Percentiles rank a stretch among this genome's conserved stretches.
phyloP scores from a whole-genome alignment of 1,139 yeast species.

The Blastobotrys aristatus region DNA sequence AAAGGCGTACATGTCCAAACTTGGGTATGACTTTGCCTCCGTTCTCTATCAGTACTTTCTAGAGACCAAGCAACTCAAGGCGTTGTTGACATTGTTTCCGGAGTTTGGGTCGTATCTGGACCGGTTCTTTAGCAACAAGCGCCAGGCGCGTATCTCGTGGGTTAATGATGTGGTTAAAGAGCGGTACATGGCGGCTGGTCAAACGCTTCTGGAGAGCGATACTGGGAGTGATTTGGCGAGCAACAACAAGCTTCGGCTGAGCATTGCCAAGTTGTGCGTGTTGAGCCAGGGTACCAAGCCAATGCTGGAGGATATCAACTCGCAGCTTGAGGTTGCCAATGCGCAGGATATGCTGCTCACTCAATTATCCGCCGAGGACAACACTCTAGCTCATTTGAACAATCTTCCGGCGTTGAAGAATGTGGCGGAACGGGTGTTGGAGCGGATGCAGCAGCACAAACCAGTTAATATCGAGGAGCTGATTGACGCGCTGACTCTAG shows the following conservation, averaged over 20 bases:
- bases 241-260: slow-evolving; percentile 54
- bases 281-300: slow-evolving; percentile 1
- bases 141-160: slow-evolving; percentile 66
- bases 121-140: slow-evolving; percentile 47
- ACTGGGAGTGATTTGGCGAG: slow-evolving; percentile 42
- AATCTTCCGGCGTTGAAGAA: slow-evolving; percentile 15
- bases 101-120: slow-evolving; percentile 48
- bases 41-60: slow-evolving; percentile 59
- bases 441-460: slow-evolving; percentile 38
- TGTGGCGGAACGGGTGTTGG: slow-evolving; percentile 33
- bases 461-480: slow-evolving; percentile 45
- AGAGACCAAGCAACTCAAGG: slow-evolving; percentile 47
- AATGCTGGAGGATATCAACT: slow-evolving; percentile 13
- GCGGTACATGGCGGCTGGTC: slow-evolving; percentile 49
- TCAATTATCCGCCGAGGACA: slow-evolving; percentile 5
- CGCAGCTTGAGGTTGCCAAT: slow-evolving; percentile 16
- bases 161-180: slow-evolving; percentile 54
- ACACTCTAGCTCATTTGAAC: slow-evolving; percentile 12
- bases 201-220: slow-evolving; percentile 42
- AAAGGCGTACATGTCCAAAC: slow-evolving; percentile 52
- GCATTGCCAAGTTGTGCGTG: slow-evolving; percentile 61
- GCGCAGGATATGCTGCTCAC: slow-evolving; percentile 18
- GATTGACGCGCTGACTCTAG: slow-evolving; percentile 53
- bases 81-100: slow-evolving; percentile 54
- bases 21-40: slow-evolving; percentile 65